Evolutionary conservation across 306 rosid genomes (phyloP).

Genomic region (Canavalia ensiformis): DNA sequence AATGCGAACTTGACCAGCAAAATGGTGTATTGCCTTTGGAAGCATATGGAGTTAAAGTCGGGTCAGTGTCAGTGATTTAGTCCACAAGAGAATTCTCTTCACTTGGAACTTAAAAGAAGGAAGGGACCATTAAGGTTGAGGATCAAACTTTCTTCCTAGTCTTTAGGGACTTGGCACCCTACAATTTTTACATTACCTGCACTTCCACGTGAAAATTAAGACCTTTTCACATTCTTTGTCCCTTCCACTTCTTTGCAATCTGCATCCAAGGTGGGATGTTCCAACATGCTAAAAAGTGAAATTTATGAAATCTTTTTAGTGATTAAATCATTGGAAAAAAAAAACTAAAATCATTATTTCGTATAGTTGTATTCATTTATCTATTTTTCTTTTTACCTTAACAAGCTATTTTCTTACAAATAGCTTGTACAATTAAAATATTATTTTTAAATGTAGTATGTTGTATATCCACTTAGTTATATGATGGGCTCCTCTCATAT

Average conservation of each 20-base stretch:
- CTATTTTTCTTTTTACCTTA: no score
- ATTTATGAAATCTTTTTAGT: neutral
- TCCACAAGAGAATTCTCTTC: slow-evolving; percentile 31
- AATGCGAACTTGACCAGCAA: slow-evolving; percentile 19
- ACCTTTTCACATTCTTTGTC: neutral
- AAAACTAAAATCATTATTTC: neutral
- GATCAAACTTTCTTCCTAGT: slow-evolving; percentile 13
- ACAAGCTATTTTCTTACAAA: no score
- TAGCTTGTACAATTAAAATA: no score
- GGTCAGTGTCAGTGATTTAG: slow-evolving; percentile 38
- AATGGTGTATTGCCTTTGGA: slow-evolving; percentile 14
- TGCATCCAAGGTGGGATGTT: neutral
- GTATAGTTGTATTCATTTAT: neutral
- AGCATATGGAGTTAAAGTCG: slow-evolving; percentile 8
- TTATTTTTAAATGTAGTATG: neutral
- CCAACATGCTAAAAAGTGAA: no score
- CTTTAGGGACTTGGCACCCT: neutral
- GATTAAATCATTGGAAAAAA: neutral
- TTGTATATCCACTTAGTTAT: neutral
- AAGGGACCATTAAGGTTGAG: slow-evolving; percentile 14
- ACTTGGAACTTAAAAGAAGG: slow-evolving; percentile 23
- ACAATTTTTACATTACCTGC: neutral
- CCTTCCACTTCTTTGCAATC: neutral
- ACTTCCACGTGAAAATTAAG: neutral
- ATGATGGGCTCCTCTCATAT: neutral